A percentile compares a stretch with the other conserved stretches of the same genome.
phyloP scores from a whole-genome alignment of 108 stramenopile genomes.

The Pinguiococcus pyrenoidosus region DNA sequence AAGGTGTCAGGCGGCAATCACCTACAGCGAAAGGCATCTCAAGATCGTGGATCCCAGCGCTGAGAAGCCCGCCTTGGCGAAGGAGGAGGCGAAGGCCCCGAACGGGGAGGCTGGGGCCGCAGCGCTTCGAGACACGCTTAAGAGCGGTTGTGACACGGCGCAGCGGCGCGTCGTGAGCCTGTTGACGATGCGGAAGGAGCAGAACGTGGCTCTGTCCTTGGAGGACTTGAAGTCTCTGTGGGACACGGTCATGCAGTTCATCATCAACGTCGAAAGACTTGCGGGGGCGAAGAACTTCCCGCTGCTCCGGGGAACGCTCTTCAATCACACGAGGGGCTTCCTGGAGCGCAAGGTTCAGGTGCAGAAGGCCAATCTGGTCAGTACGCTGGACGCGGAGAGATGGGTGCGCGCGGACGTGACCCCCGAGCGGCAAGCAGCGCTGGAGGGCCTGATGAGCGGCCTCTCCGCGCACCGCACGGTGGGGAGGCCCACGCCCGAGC shows the following conservation, averaged over 20 bases:
- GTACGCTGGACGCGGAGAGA: constrained; percentile 68
- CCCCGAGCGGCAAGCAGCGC: constrained; percentile 19
- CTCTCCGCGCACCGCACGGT: constrained; percentile 22
- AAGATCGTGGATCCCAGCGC: no score
- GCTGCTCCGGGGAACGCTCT: constrained; percentile 57
- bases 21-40: no score
- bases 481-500: neutral
- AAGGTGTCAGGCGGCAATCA: no score
- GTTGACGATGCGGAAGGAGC: constrained; percentile 61
- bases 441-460: constrained; percentile 25
- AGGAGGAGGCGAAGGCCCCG: no score
- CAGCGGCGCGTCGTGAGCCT: no score
- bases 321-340: constrained; percentile 68
- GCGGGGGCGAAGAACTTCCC: constrained; percentile 49
- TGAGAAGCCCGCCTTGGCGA: no score
- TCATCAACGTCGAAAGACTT: constrained; percentile 46
- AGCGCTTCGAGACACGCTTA: no score
- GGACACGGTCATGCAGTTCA: constrained; percentile 60
- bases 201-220: constrained; percentile 56
- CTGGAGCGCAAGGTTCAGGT: constrained; percentile 64
- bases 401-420: constrained; percentile 70
- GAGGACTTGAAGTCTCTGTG: constrained; percentile 69
- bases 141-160: no score
- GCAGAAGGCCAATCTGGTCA: constrained; percentile 63
- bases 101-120: no score